Conservation (phyloP, 2,329 filamentous ascomycete genomes). For the Epichloe hybrida region DNA sequence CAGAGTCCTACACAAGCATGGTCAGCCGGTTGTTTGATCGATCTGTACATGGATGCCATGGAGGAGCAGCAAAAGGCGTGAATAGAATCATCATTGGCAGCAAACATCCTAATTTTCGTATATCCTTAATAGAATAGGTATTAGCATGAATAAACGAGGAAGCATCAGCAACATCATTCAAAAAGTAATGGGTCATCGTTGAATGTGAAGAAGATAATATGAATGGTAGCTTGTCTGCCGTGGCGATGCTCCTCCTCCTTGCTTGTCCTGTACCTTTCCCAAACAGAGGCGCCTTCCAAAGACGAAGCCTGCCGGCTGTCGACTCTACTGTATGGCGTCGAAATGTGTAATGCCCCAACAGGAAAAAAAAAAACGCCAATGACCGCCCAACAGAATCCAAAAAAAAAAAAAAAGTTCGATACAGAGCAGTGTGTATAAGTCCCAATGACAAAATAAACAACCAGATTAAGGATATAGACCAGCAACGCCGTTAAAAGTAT, state of each 20-base stretch:
- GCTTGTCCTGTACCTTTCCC: neutral
- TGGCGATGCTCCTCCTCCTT: neutral
- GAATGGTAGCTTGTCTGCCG: neutral
- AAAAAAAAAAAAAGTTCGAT: neutral
- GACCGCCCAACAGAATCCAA: neutral
- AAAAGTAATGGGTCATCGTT: neutral
- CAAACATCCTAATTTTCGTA: neutral
- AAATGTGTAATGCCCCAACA: neutral
- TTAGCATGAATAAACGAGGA: neutral
- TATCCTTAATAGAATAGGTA: neutral
- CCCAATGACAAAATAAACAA: neutral
- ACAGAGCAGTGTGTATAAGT: neutral
- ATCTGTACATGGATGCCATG: conserved; percentile 85
- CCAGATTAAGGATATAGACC: neutral
- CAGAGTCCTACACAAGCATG: conserved; percentile 91
- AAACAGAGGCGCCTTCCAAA: neutral
- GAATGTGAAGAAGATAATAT: neutral
- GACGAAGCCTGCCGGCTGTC: neutral
- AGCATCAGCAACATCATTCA: neutral
- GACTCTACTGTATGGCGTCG: neutral
- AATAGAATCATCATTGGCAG: neutral
- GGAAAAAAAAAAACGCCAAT: conserved; percentile 1
- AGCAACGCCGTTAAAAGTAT: neutral
- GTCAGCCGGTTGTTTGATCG: conserved; percentile 88
- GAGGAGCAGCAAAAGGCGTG: conserved; percentile 29